Percentiles rank a stretch among this genome's conserved stretches.
These are phyloP conservation scores for Acacia crassicarpa DNA, from an alignment of 306 rosid species.

Conservation along the genomic window DNA sequence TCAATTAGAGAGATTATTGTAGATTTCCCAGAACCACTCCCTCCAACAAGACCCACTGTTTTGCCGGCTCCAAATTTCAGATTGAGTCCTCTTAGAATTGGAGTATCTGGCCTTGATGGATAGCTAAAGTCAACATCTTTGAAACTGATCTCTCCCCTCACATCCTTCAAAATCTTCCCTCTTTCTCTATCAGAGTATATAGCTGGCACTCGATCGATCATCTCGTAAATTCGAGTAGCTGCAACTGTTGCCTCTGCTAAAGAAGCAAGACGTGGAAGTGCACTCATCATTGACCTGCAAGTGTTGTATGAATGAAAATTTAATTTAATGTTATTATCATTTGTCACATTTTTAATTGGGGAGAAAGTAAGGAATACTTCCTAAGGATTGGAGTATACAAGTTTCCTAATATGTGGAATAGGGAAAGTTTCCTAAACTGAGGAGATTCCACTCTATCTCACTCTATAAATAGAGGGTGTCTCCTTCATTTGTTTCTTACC, in stretches of 20 bases:
- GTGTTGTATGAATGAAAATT: not conserved
- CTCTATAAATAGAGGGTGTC: too few relatives aligned
- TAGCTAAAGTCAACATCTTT: conserved; percentile 61
- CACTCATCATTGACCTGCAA: conserved; percentile 68
- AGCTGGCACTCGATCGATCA: conserved; percentile 48
- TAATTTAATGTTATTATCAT: too few relatives aligned
- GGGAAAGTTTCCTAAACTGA: too few relatives aligned
- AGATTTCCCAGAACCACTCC: conserved; percentile 91
- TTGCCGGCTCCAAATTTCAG: conserved; percentile 64
- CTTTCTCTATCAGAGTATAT: conserved; percentile 37
- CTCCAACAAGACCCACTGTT: conserved; percentile 75
- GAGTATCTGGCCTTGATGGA: conserved; percentile 72
- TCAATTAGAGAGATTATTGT: conserved; percentile 72
- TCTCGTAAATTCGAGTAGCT: conserved; percentile 50
- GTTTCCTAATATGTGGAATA: too few relatives aligned
- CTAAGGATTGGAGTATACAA: too few relatives aligned
- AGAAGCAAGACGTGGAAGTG: conserved; percentile 67
- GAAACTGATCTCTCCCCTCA: conserved; percentile 64
- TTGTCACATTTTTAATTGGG: too few relatives aligned
- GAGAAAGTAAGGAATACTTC: too few relatives aligned
- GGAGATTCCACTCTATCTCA: too few relatives aligned
- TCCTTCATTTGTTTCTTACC: too few relatives aligned
- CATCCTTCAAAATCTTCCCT: conserved; percentile 43
- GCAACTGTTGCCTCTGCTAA: conserved; percentile 58
- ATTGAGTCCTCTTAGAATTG: conserved; percentile 66